Evolutionary conservation across 1,139 yeast genomes (phyloP).

Genomic region (Pichia inconspicua): DNA sequence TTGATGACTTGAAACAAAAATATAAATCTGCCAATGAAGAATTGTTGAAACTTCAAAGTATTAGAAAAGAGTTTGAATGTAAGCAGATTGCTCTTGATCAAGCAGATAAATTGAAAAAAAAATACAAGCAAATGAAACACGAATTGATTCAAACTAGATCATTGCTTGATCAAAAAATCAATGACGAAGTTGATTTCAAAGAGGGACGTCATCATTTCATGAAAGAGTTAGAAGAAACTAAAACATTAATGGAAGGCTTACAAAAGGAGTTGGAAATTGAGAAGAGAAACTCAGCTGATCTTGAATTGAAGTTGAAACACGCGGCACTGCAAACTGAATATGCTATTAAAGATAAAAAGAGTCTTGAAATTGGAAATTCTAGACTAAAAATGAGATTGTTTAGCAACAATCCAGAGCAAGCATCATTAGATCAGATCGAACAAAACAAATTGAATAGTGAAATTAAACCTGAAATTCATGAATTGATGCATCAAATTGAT

Average conservation of each 20-base stretch:
- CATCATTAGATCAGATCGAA: constrained; percentile 6
- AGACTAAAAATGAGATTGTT: constrained; percentile 24
- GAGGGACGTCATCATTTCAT: constrained; percentile 34
- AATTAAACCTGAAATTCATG: constrained; percentile 12
- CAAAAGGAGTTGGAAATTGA: constrained; percentile 24
- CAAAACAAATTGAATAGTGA: constrained; percentile 2
- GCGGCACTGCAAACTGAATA: constrained; percentile 36
- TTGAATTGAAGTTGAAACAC: constrained; percentile 19
- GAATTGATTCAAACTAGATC: constrained; percentile 33
- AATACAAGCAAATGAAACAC: constrained; percentile 31
- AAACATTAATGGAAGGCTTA: constrained; percentile 21
- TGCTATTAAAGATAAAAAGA: constrained; percentile 27
- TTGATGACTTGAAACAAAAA: constrained; percentile 1
- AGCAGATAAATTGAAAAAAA: constrained; percentile 21
- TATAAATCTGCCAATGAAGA: constrained; percentile 1
- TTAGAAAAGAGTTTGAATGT: constrained; percentile 13
- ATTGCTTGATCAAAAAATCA: constrained; percentile 30
- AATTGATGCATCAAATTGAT: constrained; percentile 46
- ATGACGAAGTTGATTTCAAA: constrained; percentile 35
- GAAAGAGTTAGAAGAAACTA: constrained; percentile 28
- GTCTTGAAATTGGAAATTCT: constrained; percentile 25
- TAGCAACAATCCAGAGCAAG: constrained; percentile 34
- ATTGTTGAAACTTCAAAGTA: not conserved
- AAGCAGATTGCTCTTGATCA: constrained; percentile 18
- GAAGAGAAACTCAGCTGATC: constrained; percentile 16